Base-by-base conservation (phyloP, 108 stramenopile species). In the Cylindrotheca closterium region DNA sequence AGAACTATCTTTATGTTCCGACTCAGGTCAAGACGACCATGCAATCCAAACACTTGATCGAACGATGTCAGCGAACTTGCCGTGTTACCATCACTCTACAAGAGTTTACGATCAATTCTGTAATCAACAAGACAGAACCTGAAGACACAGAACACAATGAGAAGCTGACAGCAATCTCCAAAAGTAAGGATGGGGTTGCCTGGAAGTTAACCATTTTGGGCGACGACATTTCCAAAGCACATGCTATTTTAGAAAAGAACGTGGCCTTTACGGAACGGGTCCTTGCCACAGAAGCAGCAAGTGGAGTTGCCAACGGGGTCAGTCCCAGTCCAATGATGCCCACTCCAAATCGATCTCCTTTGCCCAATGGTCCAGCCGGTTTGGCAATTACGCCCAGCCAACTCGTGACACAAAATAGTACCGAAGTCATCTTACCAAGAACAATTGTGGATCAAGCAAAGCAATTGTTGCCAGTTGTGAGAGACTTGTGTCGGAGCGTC, bases 141-240 rank as follows among this genome's bases (percentile, higher is more conserved):
- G 76, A 70, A n/a, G 75, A 67, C 3, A 67, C 62, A 29, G 85
- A 80, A 57, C 78, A 73, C 19, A 55, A 63, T 0, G 78, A 87
- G 22, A 53, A 75, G 37, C 66, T 51, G 15, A 72, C 77, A 51
- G 84, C 84, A 0, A 53, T 86, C 48, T 63, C 85, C 2, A 58
- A 63, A 31, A 86, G 86, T 1, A 45, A 42, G 19, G 92, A 93
- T 74, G 87, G 87, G 0, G 70, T 55, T 4, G 70, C 85, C 29
- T 93, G 92, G 92, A 93, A 90, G 73, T 48, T 90, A 37, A 75
- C 74, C 15, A 72, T 90, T 49, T 63, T 82, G 21, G 92, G 92
- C 25, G 58, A 58, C 29, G 76, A 85, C 37, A 62, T 80, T 10
- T 42, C 58, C 19, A 83, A 83, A 48, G 92, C 92, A 12, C 53